Conservation (phyloP, 1,284 basidiomycete genomes). For the Ganoderma multipileum region DNA sequence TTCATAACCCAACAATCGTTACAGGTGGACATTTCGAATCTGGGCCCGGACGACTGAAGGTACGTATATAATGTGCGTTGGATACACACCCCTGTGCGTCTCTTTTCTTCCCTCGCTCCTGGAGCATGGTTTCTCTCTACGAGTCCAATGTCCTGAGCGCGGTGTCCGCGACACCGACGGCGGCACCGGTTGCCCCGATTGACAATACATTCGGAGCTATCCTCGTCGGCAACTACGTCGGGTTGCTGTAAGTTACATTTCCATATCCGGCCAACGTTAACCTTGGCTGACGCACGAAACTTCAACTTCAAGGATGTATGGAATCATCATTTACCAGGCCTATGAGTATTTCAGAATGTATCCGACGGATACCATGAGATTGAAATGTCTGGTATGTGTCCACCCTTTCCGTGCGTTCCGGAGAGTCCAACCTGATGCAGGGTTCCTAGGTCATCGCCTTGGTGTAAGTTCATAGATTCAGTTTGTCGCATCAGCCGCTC, state of each 20-base stretch:
- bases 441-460: neutral
- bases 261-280: no score
- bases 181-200: conserved; percentile 2
- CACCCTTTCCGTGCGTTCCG: neutral
- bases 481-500: neutral
- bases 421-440: neutral
- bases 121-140: neutral
- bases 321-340: neutral
- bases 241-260: neutral
- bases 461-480: neutral
- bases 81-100: neutral
- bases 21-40: neutral
- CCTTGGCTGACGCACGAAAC: neutral
- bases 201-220: conserved; percentile 1
- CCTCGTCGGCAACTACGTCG: conserved; percentile 1
- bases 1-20: neutral
- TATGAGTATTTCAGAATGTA: neutral
- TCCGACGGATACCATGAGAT: neutral
- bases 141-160: neutral
- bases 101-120: neutral
- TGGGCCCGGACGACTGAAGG: neutral
- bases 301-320: conserved; percentile 1
- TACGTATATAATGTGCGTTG: neutral
- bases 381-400: neutral
- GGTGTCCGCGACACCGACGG: conserved; percentile 3